These are phyloP conservation scores for Candida loeiensis DNA, from an alignment of 805 yeast genomes.

Conservation along the genomic window DNA sequence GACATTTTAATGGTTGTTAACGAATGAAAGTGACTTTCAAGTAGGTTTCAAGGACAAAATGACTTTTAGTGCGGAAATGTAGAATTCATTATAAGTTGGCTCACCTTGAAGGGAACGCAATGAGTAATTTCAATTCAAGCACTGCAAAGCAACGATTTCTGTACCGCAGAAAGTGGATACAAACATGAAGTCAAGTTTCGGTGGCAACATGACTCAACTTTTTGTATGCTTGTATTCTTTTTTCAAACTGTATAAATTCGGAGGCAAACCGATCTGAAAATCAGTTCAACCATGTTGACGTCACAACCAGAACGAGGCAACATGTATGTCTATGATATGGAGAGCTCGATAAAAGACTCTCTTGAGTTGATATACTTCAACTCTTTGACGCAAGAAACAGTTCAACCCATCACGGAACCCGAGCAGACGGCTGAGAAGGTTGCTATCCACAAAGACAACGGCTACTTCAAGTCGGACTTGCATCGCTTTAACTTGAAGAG, in stretches of 20 bases:
- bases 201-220: background rate
- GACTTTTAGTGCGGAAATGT: background rate
- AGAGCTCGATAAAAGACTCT: conserved; percentile 38
- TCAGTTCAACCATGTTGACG: background rate
- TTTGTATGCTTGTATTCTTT: background rate
- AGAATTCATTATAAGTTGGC: too few species aligned
- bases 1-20: background rate
- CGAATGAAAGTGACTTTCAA: too few species aligned
- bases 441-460: conserved; percentile 8
- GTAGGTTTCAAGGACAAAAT: background rate
- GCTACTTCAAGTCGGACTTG: conserved; percentile 52
- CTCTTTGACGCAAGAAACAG: conserved; percentile 29
- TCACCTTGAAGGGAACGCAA: too few species aligned
- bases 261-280: background rate
- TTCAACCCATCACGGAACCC: background rate
- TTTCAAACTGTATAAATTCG: background rate
- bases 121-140: too few species aligned
- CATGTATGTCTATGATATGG: conserved; percentile 48
- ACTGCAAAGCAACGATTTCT: too few species aligned
- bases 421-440: background rate
- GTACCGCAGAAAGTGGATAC: background rate
- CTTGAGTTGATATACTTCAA: conserved; percentile 56
- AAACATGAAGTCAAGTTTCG: conserved; percentile 1
- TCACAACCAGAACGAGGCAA: conserved; percentile 21
- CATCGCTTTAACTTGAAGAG: conserved; percentile 62